These are phyloP conservation scores for Tieghemostelium lacteum DNA, from an alignment of 78 protist species.

Conservation along the genomic window DNA sequence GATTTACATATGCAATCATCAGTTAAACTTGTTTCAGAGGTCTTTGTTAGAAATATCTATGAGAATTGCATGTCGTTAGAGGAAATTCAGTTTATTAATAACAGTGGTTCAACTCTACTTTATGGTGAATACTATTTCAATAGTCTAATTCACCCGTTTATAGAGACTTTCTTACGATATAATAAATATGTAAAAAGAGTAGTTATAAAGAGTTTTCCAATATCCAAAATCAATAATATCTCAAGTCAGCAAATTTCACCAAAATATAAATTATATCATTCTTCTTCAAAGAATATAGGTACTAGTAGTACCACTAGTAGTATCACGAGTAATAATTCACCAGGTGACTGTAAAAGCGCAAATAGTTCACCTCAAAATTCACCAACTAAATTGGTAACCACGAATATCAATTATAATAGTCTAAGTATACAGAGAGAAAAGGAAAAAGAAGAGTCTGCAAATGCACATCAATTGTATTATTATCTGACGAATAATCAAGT, in stretches of 20 bases:
- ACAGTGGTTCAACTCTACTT: background rate
- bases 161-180: background rate
- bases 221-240: background rate
- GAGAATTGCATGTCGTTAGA: constrained; percentile 4
- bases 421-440: background rate
- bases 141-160: constrained; percentile 35
- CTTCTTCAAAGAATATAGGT: background rate
- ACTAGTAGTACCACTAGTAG: background rate
- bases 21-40: constrained; percentile 17
- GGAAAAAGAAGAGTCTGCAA: background rate
- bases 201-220: constrained; percentile 48
- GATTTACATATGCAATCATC: constrained; percentile 27
- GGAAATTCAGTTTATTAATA: constrained; percentile 32
- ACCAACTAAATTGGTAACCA: too few relatives aligned
- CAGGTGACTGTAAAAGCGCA: background rate
- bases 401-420: background rate
- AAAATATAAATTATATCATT: constrained; percentile 6
- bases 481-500: background rate
- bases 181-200: background rate
- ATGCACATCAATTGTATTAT: background rate
- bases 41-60: background rate
- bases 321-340: background rate
- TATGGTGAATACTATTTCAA: constrained; percentile 15
- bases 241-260: background rate
- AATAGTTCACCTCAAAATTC: background rate